These are phyloP conservation scores for Penicillium coffeae DNA, from an alignment of 495 filamentous ascomycete genomes.

Conservation along the genomic window DNA sequence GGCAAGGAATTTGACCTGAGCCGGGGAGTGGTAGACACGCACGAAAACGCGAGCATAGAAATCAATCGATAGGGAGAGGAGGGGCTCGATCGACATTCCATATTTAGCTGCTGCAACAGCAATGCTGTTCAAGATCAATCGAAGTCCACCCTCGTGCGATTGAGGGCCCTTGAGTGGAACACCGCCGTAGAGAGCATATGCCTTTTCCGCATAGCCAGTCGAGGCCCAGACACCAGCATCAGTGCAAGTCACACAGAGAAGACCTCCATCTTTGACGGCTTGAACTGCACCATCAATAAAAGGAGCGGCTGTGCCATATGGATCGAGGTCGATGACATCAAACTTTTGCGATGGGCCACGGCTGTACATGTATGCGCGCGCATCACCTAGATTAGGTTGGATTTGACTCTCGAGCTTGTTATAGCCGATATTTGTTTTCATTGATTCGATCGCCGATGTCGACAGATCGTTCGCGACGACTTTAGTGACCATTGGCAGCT, in stretches of 20 bases:
- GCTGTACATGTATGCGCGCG: conserved; percentile 84
- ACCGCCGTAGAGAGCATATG: conserved; percentile 87
- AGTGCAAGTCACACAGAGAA: conserved; percentile 94
- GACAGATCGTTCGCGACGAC: conserved; percentile 90
- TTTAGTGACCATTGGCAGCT: conserved; percentile 76
- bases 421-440: conserved; percentile 76
- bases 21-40: conserved; percentile 69
- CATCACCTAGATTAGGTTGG: conserved; percentile 69
- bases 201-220: conserved; percentile 87
- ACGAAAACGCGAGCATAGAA: conserved; percentile 94
- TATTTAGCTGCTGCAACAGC: conserved; percentile 77
- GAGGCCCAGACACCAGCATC: conserved; percentile 94
- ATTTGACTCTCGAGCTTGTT: conserved; percentile 72
- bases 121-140: conserved; percentile 76
- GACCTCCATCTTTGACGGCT: conserved; percentile 74
- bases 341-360: conserved; percentile 50
- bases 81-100: conserved; percentile 85
- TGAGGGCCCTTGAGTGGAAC: conserved; percentile 75
- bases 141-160: conserved; percentile 85
- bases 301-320: conserved; percentile 86
- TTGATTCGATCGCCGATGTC: conserved; percentile 69
- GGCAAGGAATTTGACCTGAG: conserved; percentile 81
- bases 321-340: conserved; percentile 94
- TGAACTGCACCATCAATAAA: conserved; percentile 90
- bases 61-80: conserved; percentile 90